Evolutionary conservation across 352 stramenopile species (phyloP), one percentile per base, ranked within the genome.

Genomic region (Salisapilia sapeloensis): DNA sequence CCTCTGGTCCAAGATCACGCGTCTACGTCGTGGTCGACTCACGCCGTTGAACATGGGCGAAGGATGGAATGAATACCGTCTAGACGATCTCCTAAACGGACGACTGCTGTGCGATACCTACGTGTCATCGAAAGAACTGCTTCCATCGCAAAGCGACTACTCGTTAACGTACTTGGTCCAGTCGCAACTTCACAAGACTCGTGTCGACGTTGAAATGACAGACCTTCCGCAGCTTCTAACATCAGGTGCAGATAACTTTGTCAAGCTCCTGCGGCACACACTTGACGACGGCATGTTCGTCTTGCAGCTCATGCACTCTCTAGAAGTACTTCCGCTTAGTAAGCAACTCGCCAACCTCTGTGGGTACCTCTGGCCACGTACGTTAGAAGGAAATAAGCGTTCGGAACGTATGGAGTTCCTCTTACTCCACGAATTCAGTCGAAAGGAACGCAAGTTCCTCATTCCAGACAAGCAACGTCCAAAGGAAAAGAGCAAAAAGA

Each of bases 381-480:
- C 95, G 11, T 65, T 99, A 26, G 86, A 97, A 47, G 89, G 54
- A 2, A 91, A 96, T 55, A 97, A 97, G 42, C 89, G 96, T 24
- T 94, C 94, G 4, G 94, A 99, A 48, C 84, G 95, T 23, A 99
- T 98, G 38, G 95, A 99, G 46, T 99, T 98, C 48, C 56, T 99
- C 38, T 56, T 99, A n/a, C 58, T 99, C 10, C 96, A 99, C 51
- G 94, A 99, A 48, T 99, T 99, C 52, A 76, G 54, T 23, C 56
- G 64, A 3, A 83, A 69, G 3, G 83, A 84, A 48, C 77, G 97
- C 50, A 98, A 98, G 65, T 99, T 96, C 42, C 82, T 99, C 31
- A 78, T 97, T 6, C 96, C 96, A 0, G 95, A 99, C 43, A 96
- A 95, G 44, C n/a, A n/a, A n/a, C n/a, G n/a, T n/a, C n/a, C n/a